Evolutionary conservation across 306 rosid species (phyloP), one percentile per base, ranked within the genome.

Genomic region (Abrus pulchellus): DNA sequence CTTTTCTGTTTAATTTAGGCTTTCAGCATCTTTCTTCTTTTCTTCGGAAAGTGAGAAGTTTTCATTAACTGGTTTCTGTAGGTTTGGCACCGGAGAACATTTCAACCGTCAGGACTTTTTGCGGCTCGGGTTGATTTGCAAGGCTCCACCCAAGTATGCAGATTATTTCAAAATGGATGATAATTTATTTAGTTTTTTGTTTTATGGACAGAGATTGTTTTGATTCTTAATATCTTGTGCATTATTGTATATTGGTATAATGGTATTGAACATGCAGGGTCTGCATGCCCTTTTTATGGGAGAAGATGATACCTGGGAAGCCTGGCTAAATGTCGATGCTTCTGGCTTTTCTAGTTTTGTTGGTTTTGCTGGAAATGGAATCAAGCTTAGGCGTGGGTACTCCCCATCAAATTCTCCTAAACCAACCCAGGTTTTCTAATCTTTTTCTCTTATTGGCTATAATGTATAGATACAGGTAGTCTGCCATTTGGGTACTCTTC

Each of bases 41-140:
- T 32, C 63, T 62, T 72, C 32, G 43, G 40, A 62, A 40, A 38
- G 29, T 32, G 14, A 64, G 1, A 27, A 6, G 48, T 44, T 75
- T 36, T 45, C 68, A 41, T 60, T 68, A 55, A 43, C 33, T 54
- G 41, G 72, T 81, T 80, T 88, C 47, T 66, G 64, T 82, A 95
- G 99, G 91, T 96, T 84, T 96, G 99, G 99, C 98, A 85, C 52
- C 92, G 98, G 29, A 86, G 99, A 85, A 92, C 90, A 43, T 96
- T 96, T 85, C 99, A 96, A 83, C 97, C 91, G 29, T 93, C 99
- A n/a, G 99, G 99, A 75, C 98, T 96, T 78, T 96, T 90, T 92
- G 99, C 99, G 47, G 94, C 99, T 80, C 94, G 99, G 65, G 93
- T 96, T 78, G 92, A 93, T 82, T 83, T 96, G 88, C 99, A 96